A percentile compares a stretch with the other conserved stretches of the same genome.
These are phyloP conservation scores for Xylariaceae sp. DNA, from an alignment of 2,329 filamentous ascomycete genomes.

Conservation along the genomic window DNA sequence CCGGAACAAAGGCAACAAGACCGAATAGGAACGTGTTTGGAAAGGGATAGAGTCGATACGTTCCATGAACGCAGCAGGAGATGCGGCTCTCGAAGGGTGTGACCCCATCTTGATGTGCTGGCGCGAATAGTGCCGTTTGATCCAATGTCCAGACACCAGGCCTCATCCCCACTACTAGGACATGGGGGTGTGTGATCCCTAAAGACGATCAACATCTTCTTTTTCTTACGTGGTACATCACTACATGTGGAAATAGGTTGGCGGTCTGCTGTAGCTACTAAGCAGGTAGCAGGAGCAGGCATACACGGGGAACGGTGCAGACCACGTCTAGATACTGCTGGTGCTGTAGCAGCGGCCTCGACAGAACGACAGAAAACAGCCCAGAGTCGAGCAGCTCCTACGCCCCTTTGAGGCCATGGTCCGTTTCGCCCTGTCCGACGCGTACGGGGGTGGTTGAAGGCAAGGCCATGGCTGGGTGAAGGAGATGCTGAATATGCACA, in stretches of 20 bases:
- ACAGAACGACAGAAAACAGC: too few species aligned
- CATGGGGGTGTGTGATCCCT: conserved; percentile 37
- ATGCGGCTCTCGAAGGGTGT: conserved; percentile 63
- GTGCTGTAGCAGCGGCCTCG: too few species aligned
- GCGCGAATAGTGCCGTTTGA: conserved; percentile 81
- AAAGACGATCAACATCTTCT: conserved; percentile 42
- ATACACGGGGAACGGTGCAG: conserved; percentile 16
- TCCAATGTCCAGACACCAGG: conserved; percentile 57
- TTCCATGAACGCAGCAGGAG: conserved; percentile 54
- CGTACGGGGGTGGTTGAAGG: conserved; percentile 27
- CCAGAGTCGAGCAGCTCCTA: too few species aligned
- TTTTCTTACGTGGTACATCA: not conserved
- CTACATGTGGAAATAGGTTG: too few species aligned
- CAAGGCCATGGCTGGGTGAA: conserved; percentile 29
- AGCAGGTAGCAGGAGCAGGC: not conserved
- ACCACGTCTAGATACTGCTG: conserved; percentile 32
- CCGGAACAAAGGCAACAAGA: conserved; percentile 32
- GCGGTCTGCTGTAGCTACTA: too few species aligned
- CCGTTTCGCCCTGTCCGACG: conserved; percentile 30
- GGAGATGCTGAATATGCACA: conserved; percentile 35
- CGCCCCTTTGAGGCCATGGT: conserved; percentile 22
- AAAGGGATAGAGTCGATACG: conserved; percentile 42
- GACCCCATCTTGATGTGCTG: conserved; percentile 82
- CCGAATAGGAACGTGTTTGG: conserved; percentile 29
- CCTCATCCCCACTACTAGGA: conserved; percentile 50